Conservation (phyloP, 805 yeast species). For the Candida parachauliodes region DNA sequence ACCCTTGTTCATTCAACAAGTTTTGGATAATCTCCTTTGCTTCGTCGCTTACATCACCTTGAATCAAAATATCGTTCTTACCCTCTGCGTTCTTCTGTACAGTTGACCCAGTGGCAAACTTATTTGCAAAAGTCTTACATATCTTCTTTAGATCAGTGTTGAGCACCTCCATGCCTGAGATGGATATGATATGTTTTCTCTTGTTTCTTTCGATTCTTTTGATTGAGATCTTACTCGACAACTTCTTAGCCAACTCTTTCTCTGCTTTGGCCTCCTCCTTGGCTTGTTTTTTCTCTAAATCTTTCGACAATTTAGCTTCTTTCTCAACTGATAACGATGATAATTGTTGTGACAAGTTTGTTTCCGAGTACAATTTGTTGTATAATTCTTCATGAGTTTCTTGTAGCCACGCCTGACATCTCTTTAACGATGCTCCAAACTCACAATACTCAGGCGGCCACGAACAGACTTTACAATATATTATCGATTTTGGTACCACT, state of each 20-base stretch:
- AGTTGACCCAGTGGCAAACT: constrained; percentile 94
- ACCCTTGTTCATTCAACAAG: constrained; percentile 75
- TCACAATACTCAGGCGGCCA: constrained; percentile 93
- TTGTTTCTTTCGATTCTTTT: constrained; percentile 88
- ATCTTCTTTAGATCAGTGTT: constrained; percentile 86
- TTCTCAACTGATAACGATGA: constrained; percentile 63
- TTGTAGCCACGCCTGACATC: constrained; percentile 81
- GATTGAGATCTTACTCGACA: constrained; percentile 76
- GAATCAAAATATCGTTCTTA: constrained; percentile 86
- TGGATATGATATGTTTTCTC: constrained; percentile 81
- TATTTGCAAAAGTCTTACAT: constrained; percentile 88
- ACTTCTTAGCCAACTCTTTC: constrained; percentile 72
- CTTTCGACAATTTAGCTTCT: constrained; percentile 78
- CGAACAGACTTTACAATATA: constrained; percentile 76
- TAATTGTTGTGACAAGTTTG: constrained; percentile 52
- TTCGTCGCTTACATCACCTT: constrained; percentile 93
- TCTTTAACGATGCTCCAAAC: constrained; percentile 74
- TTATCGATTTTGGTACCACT: constrained; percentile 32
- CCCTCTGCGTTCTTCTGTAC: constrained; percentile 88
- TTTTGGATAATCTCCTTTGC: constrained; percentile 73
- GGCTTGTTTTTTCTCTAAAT: constrained; percentile 77
- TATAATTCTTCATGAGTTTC: constrained; percentile 56
- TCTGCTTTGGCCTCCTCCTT: constrained; percentile 84
- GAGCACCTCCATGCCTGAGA: constrained; percentile 83
- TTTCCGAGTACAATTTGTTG: constrained; percentile 57